Evolutionary conservation across 1,284 basidiomycete species (phyloP), one percentile per base, ranked within the genome.

Genomic region (Tranzscheliella williamsii): DNA sequence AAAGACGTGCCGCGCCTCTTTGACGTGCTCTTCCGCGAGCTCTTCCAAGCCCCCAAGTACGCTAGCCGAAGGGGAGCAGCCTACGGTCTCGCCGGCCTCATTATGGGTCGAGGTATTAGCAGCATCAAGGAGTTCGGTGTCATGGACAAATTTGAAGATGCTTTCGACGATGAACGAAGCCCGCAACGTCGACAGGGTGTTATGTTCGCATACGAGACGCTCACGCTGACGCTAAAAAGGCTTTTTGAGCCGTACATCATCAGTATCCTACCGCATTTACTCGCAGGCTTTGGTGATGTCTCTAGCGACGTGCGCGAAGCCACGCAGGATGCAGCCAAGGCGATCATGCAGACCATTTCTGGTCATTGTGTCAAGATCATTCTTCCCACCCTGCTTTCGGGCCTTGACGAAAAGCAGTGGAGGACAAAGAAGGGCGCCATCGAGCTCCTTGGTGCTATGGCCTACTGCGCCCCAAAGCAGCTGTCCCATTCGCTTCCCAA

Each of bases 361-460:
- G 73, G 73, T 15, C 74, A 72, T 38, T 74, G 75, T 39, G 88
- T 98, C 78, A 98, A 98, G 80, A 84, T 92, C 42, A 92, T 98
- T 56, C 81, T 98, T 5, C 95, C 95, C 0, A 88, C 89, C 2
- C 79, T 99, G 7, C 83, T 99, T 5, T 87, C 87, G 26, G 94
- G 92, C 26, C 82, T 98, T 37, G 93, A 97, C 67, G 95, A 98
- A 78, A 97, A 96, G 78, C 95, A 98, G 78, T 98, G 95, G 95
- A 84, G 94, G 22, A 91, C 93, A 2, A 98, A 98, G 82, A 97
- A 97, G 78, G 81, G 95, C 84, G 94, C 92, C 3, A 96, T 98
- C 63, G 95, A 98, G 78, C 81, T 98, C n/a, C 82, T 98, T 45
- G 95, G 95, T 27, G 89, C 93, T 81, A 98, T 98, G 93, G 95